Base-by-base conservation (phyloP, 352 stramenopile species). In the Globisporangium solare region DNA sequence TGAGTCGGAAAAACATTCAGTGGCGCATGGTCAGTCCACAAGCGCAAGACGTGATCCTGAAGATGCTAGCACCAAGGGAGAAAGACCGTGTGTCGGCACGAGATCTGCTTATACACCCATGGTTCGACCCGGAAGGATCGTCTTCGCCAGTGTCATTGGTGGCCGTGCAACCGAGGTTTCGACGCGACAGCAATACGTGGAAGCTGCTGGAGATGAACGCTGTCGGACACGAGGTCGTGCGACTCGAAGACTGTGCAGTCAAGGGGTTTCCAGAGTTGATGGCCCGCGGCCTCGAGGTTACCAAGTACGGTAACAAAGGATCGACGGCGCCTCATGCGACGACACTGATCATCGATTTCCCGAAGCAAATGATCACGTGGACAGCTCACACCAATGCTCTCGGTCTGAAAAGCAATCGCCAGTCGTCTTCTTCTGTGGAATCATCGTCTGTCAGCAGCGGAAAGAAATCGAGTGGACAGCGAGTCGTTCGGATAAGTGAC, bases 241-340 rank as follows among this genome's bases (percentile, higher is more conserved):
- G 79, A 7, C 54, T 81, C 6, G 56, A 72, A 12, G 79, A 91
- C 37, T 90, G 80, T 31, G 68, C 79, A 47, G 57, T 51, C 3
- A 69, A 76, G 54, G 83, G 80, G n/a, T 86, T 93, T 53, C 66
- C 65, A 2, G 83, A 93, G 47, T 52, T 93, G 47, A 62, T 93
- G 0, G 67, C 57, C 21, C 73, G 77, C 24, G 83, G 80, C 5
- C 67, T 93, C 1, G 74, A 88, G 31, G 62, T 87, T 24, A 71
- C 78, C 27, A 93, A 89, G 56, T 83, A 77, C 51, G 68, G 74
- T 50, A 70, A 71, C 41, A 70, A 72, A 27, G 61, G 73, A 31
- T 70, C 66, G 17, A 83, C 66, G 0, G 58, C 57, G 6, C 71
- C 83, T 11, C 77, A 91, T 31, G 24, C 57, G 17, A 70, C 79